Base-by-base conservation (phyloP, 1,139 yeast species). In the Debaryomyces sp. region DNA sequence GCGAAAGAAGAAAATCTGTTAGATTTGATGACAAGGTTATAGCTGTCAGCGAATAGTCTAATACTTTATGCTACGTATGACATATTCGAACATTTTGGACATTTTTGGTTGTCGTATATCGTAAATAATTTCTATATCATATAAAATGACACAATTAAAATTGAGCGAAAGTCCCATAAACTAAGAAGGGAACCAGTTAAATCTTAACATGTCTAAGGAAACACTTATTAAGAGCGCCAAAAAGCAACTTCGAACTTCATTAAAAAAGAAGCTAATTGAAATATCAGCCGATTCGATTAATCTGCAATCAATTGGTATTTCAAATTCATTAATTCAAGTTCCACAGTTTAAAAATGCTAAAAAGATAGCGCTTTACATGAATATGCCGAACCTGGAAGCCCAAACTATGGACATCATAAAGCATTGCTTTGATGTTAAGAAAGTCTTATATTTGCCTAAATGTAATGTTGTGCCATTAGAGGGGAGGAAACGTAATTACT, bases 1-100 rank as follows among this genome's bases (percentile, higher is more conserved):
- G 76, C 4, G 80, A 75, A 51, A 77, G 92, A 64, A 71, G 91
- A 55, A 85, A 87, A 57, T 84, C 90, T 6, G 94, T 87, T 3
- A 73, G 91, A 51, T 87, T 87, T 60, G 89, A 85, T 54, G 87
- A 83, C 54, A 78, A 79, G 53, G 89, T 84, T 3, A 57, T 63
- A 4, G 63, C 67, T 17, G 67, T 64, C 21, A 58, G 55, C 46
- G 58, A 59, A 39, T 59, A 48, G 42, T 5, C 5, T 12, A 12
- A n/a, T 4, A 27, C 21, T 18, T 18, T 18, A 18, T 18, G 21
- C 21, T 18, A 18, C 2, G 21, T 18, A 4, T 18, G 21, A 18
- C 5, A 39, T 58, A 48, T 39, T 5, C 5, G 1, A 12, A n/a
- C 6, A 27, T 12, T 27, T 27, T 12, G n/a, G 30, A 6, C 27